These are phyloP conservation scores for Globisporangium carolinianum DNA, from an alignment of 352 stramenopile species.

Conservation along the genomic window DNA sequence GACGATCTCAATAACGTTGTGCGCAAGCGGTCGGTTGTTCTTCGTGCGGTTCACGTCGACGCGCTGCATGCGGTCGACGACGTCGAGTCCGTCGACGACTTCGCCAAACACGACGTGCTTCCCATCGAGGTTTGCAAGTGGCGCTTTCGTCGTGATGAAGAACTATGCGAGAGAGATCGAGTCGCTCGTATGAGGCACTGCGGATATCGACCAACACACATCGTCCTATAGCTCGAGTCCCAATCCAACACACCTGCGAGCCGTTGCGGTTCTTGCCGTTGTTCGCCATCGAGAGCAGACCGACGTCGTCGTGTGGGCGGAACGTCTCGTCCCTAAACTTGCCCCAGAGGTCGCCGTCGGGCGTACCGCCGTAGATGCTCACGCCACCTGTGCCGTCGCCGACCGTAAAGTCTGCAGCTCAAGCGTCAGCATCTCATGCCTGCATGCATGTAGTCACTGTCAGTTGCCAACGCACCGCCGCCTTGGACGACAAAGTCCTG, in stretches of 20 bases:
- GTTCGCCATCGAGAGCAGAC: conserved; percentile 81
- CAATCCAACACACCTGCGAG: conserved; percentile 38
- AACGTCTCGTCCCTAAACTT: conserved; percentile 85
- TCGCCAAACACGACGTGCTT: conserved; percentile 97
- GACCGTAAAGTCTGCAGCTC: conserved; percentile 39
- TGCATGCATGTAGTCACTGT: too few species aligned
- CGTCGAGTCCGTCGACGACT: conserved; percentile 74
- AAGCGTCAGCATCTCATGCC: too few species aligned
- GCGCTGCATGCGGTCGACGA: conserved; percentile 64
- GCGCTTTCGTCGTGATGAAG: conserved; percentile 70
- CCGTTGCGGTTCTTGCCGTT: conserved; percentile 67
- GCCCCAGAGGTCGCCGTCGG: conserved; percentile 64
- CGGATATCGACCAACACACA: too few species aligned
- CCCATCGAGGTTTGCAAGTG: conserved; percentile 76
- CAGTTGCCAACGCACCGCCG: conserved; percentile 24
- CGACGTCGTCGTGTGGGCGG: conserved; percentile 58
- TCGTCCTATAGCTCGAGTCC: background rate
- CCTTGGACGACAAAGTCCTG: conserved; percentile 90
- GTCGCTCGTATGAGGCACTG: too few species aligned
- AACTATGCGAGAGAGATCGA: conserved; percentile 24
- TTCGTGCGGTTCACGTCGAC: conserved; percentile 42
- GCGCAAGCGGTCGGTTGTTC: conserved; percentile 38
- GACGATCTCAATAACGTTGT: conserved; percentile 58
- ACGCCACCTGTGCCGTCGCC: conserved; percentile 70
- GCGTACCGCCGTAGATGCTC: conserved; percentile 70